These are phyloP conservation scores for Coleophoma eucalyptorum DNA, from an alignment of 2,329 filamentous ascomycete genomes.

Conservation along the genomic window DNA sequence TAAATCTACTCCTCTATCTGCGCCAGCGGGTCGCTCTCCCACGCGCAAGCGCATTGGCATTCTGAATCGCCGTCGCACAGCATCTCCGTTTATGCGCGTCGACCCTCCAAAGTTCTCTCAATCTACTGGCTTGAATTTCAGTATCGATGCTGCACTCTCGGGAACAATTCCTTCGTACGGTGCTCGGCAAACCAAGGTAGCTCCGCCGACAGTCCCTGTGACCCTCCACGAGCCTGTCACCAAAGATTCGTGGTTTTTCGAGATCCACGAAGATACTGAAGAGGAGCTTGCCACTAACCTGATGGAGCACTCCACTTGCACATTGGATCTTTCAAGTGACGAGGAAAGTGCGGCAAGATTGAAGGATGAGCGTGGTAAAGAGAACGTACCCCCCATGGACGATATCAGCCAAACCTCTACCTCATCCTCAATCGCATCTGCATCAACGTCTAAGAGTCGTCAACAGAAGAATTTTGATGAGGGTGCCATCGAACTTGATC, in stretches of 20 bases:
- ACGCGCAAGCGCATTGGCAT: slow-evolving; percentile 69
- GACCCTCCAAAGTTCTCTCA: slow-evolving; percentile 62
- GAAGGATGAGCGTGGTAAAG: slow-evolving; percentile 72
- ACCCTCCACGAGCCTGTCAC: slow-evolving; percentile 40
- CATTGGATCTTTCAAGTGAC: slow-evolving; percentile 85
- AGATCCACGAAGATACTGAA: slow-evolving; percentile 88
- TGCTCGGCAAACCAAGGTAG: slow-evolving; percentile 33
- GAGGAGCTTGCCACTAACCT: slow-evolving; percentile 90
- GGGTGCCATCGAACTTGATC: slow-evolving; percentile 60
- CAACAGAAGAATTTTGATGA: slow-evolving; percentile 36
- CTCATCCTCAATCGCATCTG: slow-evolving; percentile 10
- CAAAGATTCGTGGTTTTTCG: slow-evolving; percentile 79
- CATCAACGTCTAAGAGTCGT: slow-evolving; percentile 25
- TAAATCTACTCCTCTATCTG: slow-evolving; percentile 52
- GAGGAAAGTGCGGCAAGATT: slow-evolving; percentile 60
- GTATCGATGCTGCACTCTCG: slow-evolving; percentile 77
- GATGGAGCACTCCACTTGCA: slow-evolving; percentile 84
- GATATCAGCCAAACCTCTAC: slow-evolving; percentile 55
- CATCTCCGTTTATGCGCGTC: slow-evolving; percentile 62
- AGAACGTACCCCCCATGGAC: slow-evolving; percentile 79
- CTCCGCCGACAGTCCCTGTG: slow-evolving; percentile 14
- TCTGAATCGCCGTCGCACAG: slow-evolving; percentile 62
- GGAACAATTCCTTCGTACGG: slow-evolving; percentile 66
- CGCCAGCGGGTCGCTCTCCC: slow-evolving; percentile 79
- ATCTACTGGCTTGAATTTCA: slow-evolving; percentile 62